Evolutionary conservation across 352 stramenopile species (phyloP), one percentile per base, ranked within the genome.

Genomic region (Globisporangium splendens): DNA sequence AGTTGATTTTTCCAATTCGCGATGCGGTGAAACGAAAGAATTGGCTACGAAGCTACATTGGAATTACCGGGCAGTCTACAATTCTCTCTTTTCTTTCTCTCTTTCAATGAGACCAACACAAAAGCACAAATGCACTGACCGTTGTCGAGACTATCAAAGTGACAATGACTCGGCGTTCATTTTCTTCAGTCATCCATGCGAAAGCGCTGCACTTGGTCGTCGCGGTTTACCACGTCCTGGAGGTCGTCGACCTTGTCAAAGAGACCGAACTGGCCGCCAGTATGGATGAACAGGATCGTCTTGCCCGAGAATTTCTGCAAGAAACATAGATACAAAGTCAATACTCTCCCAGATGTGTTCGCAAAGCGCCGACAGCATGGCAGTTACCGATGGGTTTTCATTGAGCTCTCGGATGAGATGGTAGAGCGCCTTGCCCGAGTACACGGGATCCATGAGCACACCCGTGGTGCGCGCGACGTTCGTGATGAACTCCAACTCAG

Each of bases 261-360:
- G 31, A 97, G 66, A 7, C 92, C 89, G 43, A 98, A 89, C 50
- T 92, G 83, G 8, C 91, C 89, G 24, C 91, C 91, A 0, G 91
- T 98, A 70, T 98, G 91, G 54, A 95, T 82, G 63, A 98, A 98
- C 8, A 98, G 57, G 56, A 97, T 91, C 24, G 65, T 83, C 48
- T 87, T 90, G 18, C 86, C 86, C 35, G 69, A 70, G 46, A 94
- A 94, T 79, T 90, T 94, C 74, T 91, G 52, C 33, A 61, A 22
- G 22, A 14, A 18, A 24, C 55, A 49, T 13, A 54, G 31, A 41
- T 28, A 52, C 21, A 28, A 50, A 39, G 1, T 3, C 20, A 41
- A 48, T 18, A 21, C 31, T 51, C 11, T 49, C 21, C 6, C 31
- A 31, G 20, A 14, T 1, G 18, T 8, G 5, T 35, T 35, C 28